phyloP scores from a whole-genome alignment of 192 early-diverging fungal species.

The Backusella sp. region DNA sequence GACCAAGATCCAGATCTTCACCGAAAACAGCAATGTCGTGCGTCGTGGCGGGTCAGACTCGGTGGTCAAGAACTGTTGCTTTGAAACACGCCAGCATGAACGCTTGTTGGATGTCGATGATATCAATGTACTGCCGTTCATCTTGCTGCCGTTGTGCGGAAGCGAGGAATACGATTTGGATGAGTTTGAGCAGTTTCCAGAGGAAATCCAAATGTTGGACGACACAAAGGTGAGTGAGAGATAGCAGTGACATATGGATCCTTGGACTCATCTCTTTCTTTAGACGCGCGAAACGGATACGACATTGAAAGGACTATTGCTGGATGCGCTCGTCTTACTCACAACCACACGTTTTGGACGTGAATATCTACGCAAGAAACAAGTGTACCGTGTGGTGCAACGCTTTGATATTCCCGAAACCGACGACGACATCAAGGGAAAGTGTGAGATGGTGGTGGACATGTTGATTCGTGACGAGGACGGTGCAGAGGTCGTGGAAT shows the following conservation, averaged over 20 bases:
- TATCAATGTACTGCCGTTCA: constrained; percentile 82
- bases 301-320: constrained; percentile 65
- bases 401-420: constrained; percentile 77
- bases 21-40: constrained; percentile 78
- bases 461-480: constrained; percentile 82
- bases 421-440: constrained; percentile 67
- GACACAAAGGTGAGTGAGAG: constrained; percentile 60
- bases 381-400: constrained; percentile 85
- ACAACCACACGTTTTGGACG: constrained; percentile 75
- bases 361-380: constrained; percentile 73
- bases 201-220: constrained; percentile 86
- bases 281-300: constrained; percentile 78
- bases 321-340: constrained; percentile 82
- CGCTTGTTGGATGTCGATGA: constrained; percentile 65
- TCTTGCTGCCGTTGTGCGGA: constrained; percentile 88
- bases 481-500: constrained; percentile 24
- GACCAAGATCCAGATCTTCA: constrained; percentile 83
- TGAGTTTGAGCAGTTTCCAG: constrained; percentile 92
- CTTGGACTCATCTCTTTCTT: not conserved
- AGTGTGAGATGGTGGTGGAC: constrained; percentile 78
- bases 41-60: constrained; percentile 88
- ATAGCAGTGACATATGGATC: not conserved
- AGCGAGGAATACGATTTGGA: constrained; percentile 91
- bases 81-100: constrained; percentile 69
- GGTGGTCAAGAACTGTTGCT: constrained; percentile 88